Evolutionary conservation across 306 rosid species (phyloP), one percentile per base, ranked within the genome.

Genomic region (Cucumis hystrix): DNA sequence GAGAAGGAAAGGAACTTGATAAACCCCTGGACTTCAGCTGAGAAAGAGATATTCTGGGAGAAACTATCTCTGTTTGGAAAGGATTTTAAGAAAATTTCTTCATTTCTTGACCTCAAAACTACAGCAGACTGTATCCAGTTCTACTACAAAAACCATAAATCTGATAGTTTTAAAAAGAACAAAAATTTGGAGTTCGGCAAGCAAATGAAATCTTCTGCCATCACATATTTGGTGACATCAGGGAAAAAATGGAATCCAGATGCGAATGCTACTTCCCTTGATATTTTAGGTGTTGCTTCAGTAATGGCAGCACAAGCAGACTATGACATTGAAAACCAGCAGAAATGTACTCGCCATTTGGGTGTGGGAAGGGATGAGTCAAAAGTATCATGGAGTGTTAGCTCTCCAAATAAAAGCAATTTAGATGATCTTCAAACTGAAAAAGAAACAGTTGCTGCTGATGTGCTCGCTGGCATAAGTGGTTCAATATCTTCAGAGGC

Each of bases 101-200:
- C 93, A 41, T 96, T 86, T 77, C 89, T 96, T 23, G 87, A 86
- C 61, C 97, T 91, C 88, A 96, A 91, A 87, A 92, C 99, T 76
- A 92, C 90, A 14, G 99, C 99, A 0, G 99, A 96, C 73, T 96
- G 98, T 87, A 89, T 96, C 13, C 92, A 96, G 80, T 96, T 91
- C 82, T 96, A 96, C 82, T 96, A 96, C 89, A 96, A 91, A 78
- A 89, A 92, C 60, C 99, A 92, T 75, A 96, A 96, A 72, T 89
- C 96, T 56, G 98, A 83, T 70, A 84, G 86, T 80, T 96, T 92
- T 77, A 82, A 79, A 83, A 92, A 89, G 81, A 83, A 82, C 79
- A 92, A 87, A 85, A 86, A 81, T 65, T 83, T 82, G 73, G 90
- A 86, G 79, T 63, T 61, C 71, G 79, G 83, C 54, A 92, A 92